phyloP scores from a whole-genome alignment of 192 early-diverging fungal genomes.

The Jimgerdemannia lactiflua region DNA sequence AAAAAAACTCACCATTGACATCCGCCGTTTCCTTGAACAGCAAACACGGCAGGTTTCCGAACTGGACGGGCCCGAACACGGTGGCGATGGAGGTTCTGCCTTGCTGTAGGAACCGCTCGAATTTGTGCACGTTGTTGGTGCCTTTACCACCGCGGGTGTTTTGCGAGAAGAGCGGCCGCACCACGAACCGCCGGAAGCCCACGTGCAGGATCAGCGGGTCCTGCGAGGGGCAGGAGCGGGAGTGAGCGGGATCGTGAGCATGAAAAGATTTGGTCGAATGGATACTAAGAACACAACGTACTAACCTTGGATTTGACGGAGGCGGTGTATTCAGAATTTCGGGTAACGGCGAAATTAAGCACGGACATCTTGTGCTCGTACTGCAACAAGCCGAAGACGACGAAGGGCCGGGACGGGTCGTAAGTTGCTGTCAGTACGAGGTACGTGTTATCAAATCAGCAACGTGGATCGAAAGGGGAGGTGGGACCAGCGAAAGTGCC shows the following conservation, averaged over 20 bases:
- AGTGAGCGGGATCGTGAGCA: not conserved
- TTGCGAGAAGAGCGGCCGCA: slow-evolving; percentile 88
- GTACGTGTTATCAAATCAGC: too few relatives aligned
- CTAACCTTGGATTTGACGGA: slow-evolving; percentile 81
- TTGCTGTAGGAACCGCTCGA: slow-evolving; percentile 84
- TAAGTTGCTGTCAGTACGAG: slow-evolving; percentile 38
- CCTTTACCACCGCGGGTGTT: slow-evolving; percentile 73
- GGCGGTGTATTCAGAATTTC: slow-evolving; percentile 69
- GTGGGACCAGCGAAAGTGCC: not conserved
- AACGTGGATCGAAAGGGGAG: too few relatives aligned
- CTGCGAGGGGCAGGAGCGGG: slow-evolving; percentile 5
- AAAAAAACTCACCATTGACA: slow-evolving; percentile 41
- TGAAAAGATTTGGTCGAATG: not conserved
- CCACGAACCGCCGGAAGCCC: slow-evolving; percentile 87
- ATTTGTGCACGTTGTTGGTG: slow-evolving; percentile 93
- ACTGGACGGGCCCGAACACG: slow-evolving; percentile 91
- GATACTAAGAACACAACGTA: not conserved
- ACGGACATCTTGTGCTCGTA: slow-evolving; percentile 96
- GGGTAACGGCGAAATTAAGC: slow-evolving; percentile 75
- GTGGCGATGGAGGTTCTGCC: slow-evolving; percentile 75
- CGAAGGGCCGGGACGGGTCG: slow-evolving; percentile 44
- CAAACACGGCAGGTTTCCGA: slow-evolving; percentile 81
- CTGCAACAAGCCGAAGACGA: slow-evolving; percentile 53
- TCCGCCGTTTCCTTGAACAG: slow-evolving; percentile 69
- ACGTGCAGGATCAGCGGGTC: slow-evolving; percentile 84